Percentiles rank a stretch among this genome's conserved stretches.
Evolutionary conservation across 805 yeast genomes (phyloP).

Genomic region (Vanderwaltozyma polyspora): DNA sequence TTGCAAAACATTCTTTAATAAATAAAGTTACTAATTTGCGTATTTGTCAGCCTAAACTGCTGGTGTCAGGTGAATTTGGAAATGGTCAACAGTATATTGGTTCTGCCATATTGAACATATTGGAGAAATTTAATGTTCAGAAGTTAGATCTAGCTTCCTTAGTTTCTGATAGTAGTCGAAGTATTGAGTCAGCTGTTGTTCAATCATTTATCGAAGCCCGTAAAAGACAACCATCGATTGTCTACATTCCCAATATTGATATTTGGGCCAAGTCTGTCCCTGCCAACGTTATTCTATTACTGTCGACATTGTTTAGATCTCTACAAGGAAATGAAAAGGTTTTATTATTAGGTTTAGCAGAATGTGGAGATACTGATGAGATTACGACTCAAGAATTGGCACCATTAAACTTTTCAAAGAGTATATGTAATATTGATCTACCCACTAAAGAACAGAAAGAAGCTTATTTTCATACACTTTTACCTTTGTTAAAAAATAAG

Average conservation of each 20-base stretch:
- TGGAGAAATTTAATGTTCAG: conserved; percentile 88
- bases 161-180: conserved; percentile 64
- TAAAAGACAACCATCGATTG: conserved; percentile 78
- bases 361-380: conserved; percentile 30
- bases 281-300: conserved; percentile 57
- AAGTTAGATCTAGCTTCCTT: conserved; percentile 69
- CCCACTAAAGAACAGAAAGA: conserved; percentile 40
- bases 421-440: conserved; percentile 37
- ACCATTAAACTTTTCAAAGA: conserved; percentile 26
- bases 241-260: conserved; percentile 74
- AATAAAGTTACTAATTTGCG: conserved; percentile 44
- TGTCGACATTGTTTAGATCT: conserved; percentile 57
- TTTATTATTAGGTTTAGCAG: conserved; percentile 64
- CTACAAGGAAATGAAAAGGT: conserved; percentile 64
- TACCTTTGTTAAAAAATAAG: conserved; percentile 46
- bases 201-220: conserved; percentile 80
- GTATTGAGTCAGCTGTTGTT: conserved; percentile 75
- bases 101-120: conserved; percentile 64
- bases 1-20: conserved; percentile 53
- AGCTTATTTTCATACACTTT: conserved; percentile 45
- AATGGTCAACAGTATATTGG: conserved; percentile 81
- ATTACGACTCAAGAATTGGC: conserved; percentile 27
- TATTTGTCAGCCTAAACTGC: conserved; percentile 69
- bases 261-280: conserved; percentile 63
- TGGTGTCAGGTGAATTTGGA: conserved; percentile 64